A percentile compares a stretch with the other conserved stretches of the same genome.
phyloP scores from a whole-genome alignment of 2,329 filamentous ascomycete species.

The Rutstroemia sp. region DNA sequence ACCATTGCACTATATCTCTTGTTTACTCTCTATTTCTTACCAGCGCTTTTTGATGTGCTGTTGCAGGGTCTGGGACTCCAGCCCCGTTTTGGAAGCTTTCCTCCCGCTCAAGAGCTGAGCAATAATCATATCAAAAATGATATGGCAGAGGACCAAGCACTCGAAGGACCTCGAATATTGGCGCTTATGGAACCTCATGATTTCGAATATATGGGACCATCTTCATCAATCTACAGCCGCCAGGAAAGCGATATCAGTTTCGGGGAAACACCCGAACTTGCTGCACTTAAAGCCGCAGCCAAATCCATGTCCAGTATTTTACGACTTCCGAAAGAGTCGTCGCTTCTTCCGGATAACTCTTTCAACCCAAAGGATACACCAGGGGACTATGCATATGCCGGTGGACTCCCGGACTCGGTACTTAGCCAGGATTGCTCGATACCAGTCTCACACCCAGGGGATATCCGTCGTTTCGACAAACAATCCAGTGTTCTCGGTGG shows the following conservation, averaged over 20 bases:
- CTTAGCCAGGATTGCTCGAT: too few species aligned
- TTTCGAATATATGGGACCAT: not conserved
- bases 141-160: not conserved
- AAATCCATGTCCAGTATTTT: too few species aligned
- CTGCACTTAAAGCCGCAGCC: not conserved
- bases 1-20: constrained; percentile 10
- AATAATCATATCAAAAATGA: too few species aligned
- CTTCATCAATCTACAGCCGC: not conserved
- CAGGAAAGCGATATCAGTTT: not conserved
- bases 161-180: not conserved
- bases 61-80: not conserved
- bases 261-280: not conserved
- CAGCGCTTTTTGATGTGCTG: not conserved
- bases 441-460: too few species aligned
- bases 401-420: too few species aligned
- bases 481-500: too few species aligned
- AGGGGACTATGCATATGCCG: too few species aligned
- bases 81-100: not conserved
- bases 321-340: too few species aligned
- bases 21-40: constrained; percentile 12
- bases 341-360: too few species aligned
- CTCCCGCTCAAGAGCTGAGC: not conserved
- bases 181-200: not conserved
- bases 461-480: too few species aligned
- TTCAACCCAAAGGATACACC: too few species aligned